Conservation (phyloP, 2,329 filamentous ascomycete species). For the Aschersonia sp. region DNA sequence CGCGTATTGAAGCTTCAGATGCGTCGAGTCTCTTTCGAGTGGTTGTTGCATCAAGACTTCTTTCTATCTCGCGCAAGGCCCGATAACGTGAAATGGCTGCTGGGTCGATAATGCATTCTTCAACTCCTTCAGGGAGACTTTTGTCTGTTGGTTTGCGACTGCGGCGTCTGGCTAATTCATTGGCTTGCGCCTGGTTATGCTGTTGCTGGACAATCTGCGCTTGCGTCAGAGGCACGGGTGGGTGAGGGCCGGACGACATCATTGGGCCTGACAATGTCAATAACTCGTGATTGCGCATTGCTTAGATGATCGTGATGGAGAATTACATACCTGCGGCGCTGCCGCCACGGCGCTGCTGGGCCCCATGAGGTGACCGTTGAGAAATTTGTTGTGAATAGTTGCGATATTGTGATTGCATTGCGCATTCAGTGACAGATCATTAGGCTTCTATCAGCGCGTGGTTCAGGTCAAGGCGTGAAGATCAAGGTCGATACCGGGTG, state of each 20-base stretch:
- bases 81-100: slow-evolving; percentile 73
- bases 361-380: slow-evolving; percentile 32
- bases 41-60: slow-evolving; percentile 79
- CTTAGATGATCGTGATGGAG: background rate
- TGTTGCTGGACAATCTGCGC: slow-evolving; percentile 38
- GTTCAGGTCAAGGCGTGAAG: no score
- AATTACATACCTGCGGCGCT: slow-evolving; percentile 27
- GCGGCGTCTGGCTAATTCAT: slow-evolving; percentile 60
- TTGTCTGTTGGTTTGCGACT: slow-evolving; percentile 88
- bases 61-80: slow-evolving; percentile 73
- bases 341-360: slow-evolving; percentile 34
- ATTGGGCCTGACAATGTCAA: slow-evolving; percentile 30
- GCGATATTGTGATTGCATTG: slow-evolving; percentile 40
- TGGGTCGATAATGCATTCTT: slow-evolving; percentile 60
- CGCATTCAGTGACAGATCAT: slow-evolving; percentile 4
- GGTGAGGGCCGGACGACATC: slow-evolving; percentile 39
- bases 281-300: background rate
- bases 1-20: slow-evolving; percentile 18
- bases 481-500: no score
- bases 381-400: slow-evolving; percentile 34
- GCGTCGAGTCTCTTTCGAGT: slow-evolving; percentile 89
- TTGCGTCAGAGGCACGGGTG: slow-evolving; percentile 34
- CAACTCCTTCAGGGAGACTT: slow-evolving; percentile 81
- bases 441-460: background rate
- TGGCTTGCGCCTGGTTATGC: slow-evolving; percentile 35